Evolutionary conservation across 495 filamentous ascomycete species (phyloP).

Genomic region (Pseudevernia furfuracea): DNA sequence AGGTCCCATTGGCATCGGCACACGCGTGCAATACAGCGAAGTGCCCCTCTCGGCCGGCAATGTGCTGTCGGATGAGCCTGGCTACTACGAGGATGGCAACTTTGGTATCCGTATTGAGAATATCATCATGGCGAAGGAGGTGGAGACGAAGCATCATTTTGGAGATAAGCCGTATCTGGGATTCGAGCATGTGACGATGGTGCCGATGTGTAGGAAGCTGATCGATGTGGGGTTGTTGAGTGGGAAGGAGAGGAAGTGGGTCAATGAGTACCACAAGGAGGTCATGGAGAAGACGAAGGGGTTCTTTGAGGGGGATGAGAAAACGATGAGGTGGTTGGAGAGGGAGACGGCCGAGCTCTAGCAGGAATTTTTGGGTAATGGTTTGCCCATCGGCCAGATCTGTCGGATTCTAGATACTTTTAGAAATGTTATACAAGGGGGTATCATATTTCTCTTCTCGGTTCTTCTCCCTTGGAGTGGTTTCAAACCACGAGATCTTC

Average conservation of each 20-base stretch:
- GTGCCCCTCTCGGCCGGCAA: constrained; percentile 86
- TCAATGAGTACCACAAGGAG: constrained; percentile 79
- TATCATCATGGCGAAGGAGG: constrained; percentile 80
- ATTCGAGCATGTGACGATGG: constrained; percentile 97
- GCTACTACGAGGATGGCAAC: constrained; percentile 94
- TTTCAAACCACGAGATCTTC: constrained; percentile 60
- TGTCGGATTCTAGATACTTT: not conserved
- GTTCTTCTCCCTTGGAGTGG: not conserved
- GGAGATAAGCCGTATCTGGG: constrained; percentile 90
- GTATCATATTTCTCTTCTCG: constrained; percentile 4
- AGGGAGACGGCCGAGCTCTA: constrained; percentile 57
- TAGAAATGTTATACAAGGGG: not conserved
- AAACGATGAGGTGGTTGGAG: constrained; percentile 69
- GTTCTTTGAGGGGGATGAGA: constrained; percentile 63
- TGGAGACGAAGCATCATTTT: constrained; percentile 75
- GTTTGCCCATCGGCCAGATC: not conserved
- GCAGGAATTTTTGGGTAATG: not conserved
- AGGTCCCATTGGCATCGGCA: constrained; percentile 93
- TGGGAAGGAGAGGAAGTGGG: constrained; percentile 70
- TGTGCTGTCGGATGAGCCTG: constrained; percentile 88
- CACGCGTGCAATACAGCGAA: constrained; percentile 82
- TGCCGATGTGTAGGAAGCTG: constrained; percentile 83
- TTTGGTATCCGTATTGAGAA: constrained; percentile 99
- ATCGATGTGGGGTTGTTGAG: constrained; percentile 71
- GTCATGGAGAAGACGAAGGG: constrained; percentile 73